Base-by-base conservation (phyloP, 352 stramenopile species). In the Phytophthora lateralis region DNA sequence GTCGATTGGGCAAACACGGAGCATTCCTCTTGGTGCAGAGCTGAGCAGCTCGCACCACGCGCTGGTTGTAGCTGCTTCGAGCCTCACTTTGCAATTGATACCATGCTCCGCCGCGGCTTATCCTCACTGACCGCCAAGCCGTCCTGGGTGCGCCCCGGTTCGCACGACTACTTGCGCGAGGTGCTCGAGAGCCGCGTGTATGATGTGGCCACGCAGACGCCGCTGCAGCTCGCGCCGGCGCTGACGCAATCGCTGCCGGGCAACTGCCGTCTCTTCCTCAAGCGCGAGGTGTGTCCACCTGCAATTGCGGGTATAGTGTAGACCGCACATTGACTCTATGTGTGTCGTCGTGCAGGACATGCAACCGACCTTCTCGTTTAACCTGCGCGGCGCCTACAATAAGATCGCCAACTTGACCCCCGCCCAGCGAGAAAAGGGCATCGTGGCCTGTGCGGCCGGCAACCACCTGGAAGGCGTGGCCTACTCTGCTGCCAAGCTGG, bases 401-500 rank as follows among this genome's bases (percentile, higher is more conserved):
- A 98, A 98, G 77, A 99, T 99, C 76, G 95, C 91, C n/a, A 88
- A 93, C 52, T 71, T 99, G 41, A 89, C 88, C n/a, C 44, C 62
- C 14, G 69, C 85, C 43, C 80, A 98, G 55, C 77, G 90, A 12
- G 62, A 86, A 30, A 76, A 74, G 26, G 96, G 96, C 35, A 87
- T 95, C 47, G 85, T 95, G 30, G 84, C 85, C 15, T 90, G 85
- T 46, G 76, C 79, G 3, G 88, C 87, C 2, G 97, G 97, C 30
- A 99, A 99, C 77, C 97, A 99, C 76, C 85, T 98, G 3, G 97
- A 99, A 72, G 97, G 97, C 34, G 97, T 99, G 3, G 97, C 97
- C 15, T 88, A 98, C 54, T 96, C 95, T 21, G 95, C 97, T 15
- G 78, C 80, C 17, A 97, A 96, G 66, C 76, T 99, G n/a, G 82